These are phyloP conservation scores for Magnusiomyces magnusii DNA, from an alignment of 1,139 yeast genomes.

Conservation along the genomic window DNA sequence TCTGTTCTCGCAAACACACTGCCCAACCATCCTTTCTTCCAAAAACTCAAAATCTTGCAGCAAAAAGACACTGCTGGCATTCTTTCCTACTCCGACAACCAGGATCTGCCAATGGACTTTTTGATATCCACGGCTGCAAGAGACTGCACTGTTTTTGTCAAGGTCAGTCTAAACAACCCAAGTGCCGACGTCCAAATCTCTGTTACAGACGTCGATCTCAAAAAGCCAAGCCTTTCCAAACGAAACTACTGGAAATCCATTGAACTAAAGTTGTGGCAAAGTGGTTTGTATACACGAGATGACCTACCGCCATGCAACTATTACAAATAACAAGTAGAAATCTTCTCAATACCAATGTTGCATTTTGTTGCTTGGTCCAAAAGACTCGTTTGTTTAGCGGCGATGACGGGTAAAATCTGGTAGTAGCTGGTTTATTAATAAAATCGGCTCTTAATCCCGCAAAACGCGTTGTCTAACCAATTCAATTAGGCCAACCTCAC, in stretches of 20 bases:
- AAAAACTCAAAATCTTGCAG: slow-evolving; percentile 25
- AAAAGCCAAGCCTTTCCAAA: slow-evolving; percentile 23
- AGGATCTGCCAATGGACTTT: slow-evolving; percentile 22
- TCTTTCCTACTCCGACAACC: slow-evolving; percentile 15
- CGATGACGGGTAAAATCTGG: too few species aligned
- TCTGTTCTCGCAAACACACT: slow-evolving; percentile 7
- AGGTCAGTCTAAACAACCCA: background rate
- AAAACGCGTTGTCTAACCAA: too few species aligned
- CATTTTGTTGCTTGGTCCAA: too few species aligned
- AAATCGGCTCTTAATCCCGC: too few species aligned
- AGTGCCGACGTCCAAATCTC: slow-evolving; percentile 16
- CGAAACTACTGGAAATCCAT: slow-evolving; percentile 30
- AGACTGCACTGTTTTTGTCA: slow-evolving; percentile 33
- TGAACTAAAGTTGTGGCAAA: slow-evolving; percentile 24
- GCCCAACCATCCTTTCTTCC: slow-evolving; percentile 17
- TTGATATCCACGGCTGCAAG: slow-evolving; percentile 35
- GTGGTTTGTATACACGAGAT: slow-evolving; percentile 16
- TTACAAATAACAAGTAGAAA: too few species aligned
- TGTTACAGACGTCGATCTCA: slow-evolving; percentile 36
- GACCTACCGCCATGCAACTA: slow-evolving; percentile 9
- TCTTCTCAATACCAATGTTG: too few species aligned
- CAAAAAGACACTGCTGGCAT: slow-evolving; percentile 25
- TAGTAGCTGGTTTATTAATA: too few species aligned
- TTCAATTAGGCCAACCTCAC: too few species aligned
- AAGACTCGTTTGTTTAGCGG: too few species aligned